Conservation (phyloP, 106 monocot genomes). For the Apostasia shenzhenica region DNA sequence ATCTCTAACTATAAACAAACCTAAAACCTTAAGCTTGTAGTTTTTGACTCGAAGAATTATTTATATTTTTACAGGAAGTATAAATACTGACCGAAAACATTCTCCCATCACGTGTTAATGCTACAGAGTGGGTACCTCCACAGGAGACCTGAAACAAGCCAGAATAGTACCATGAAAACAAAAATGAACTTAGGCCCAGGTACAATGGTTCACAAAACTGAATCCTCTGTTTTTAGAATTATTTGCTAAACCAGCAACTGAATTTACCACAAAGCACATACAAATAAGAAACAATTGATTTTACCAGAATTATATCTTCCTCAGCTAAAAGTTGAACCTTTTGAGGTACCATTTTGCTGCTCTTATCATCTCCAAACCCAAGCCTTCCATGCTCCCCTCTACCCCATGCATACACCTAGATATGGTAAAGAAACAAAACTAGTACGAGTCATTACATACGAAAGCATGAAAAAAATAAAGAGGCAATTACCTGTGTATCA, state of each 20-base stretch:
- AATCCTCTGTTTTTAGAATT: no score
- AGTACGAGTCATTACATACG: no score
- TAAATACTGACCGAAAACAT: conserved; percentile 82
- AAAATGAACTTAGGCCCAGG: neutral
- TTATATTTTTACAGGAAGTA: neutral
- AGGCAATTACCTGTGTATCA: no score
- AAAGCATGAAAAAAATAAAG: no score
- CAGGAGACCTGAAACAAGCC: conserved; percentile 63
- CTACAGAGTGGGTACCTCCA: conserved; percentile 97
- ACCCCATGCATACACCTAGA: conserved; percentile 97
- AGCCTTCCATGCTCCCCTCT: conserved; percentile 99
- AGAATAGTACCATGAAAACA: conserved; percentile 3
- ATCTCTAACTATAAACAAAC: no score
- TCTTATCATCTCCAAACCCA: conserved; percentile 99
- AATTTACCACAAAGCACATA: neutral
- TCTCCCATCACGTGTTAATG: conserved; percentile 76
- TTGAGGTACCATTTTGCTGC: conserved; percentile 98
- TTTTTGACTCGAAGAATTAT: no score
- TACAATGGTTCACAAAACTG: neutral
- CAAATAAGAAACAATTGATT: neutral
- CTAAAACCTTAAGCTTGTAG: no score
- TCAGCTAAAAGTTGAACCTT: conserved; percentile 81
- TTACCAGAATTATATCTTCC: conserved; percentile 83
- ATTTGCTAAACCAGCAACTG: neutral
- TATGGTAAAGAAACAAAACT: neutral